These are phyloP conservation scores for Fusarium nematophilum DNA, from an alignment of 2,329 filamentous ascomycete genomes.

Conservation along the genomic window DNA sequence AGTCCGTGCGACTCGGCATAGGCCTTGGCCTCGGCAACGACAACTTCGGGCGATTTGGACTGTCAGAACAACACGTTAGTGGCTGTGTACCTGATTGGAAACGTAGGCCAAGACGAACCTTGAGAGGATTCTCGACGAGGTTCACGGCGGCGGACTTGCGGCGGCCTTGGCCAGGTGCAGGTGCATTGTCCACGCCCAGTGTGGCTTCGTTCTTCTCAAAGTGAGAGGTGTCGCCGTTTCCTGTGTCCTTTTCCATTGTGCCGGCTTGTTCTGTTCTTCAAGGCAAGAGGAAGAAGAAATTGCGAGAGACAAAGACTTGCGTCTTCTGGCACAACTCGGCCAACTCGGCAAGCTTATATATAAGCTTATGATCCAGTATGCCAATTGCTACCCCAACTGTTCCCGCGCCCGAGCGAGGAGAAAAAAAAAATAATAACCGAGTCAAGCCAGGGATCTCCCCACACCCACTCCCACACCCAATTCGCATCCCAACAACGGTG, in stretches of 20 bases:
- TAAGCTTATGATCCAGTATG: too few relatives aligned
- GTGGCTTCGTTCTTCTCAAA: neutral
- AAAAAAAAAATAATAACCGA: neutral
- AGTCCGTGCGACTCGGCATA: constrained; percentile 64
- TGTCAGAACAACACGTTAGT: neutral
- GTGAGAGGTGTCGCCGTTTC: neutral
- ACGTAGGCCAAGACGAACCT: constrained; percentile 32
- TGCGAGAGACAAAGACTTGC: too few relatives aligned
- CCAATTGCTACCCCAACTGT: too few relatives aligned
- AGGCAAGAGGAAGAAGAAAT: too few relatives aligned
- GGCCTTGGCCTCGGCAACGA: constrained; percentile 55
- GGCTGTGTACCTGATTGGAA: neutral
- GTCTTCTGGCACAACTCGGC: too few relatives aligned
- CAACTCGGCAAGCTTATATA: too few relatives aligned
- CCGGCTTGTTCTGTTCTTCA: too few relatives aligned
- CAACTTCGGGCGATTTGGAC: constrained; percentile 41
- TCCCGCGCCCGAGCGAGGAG: too few relatives aligned
- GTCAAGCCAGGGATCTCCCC: neutral
- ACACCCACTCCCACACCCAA: neutral
- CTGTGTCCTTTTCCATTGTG: constrained; percentile 4
- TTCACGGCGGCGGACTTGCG: constrained; percentile 45
- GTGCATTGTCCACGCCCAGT: neutral
- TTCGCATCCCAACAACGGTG: too few relatives aligned
- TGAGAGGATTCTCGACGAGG: constrained; percentile 49
- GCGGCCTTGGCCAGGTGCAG: constrained; percentile 10